Base-by-base conservation (phyloP, 1,284 basidiomycete genomes). In the Anthracocystis setariae region DNA sequence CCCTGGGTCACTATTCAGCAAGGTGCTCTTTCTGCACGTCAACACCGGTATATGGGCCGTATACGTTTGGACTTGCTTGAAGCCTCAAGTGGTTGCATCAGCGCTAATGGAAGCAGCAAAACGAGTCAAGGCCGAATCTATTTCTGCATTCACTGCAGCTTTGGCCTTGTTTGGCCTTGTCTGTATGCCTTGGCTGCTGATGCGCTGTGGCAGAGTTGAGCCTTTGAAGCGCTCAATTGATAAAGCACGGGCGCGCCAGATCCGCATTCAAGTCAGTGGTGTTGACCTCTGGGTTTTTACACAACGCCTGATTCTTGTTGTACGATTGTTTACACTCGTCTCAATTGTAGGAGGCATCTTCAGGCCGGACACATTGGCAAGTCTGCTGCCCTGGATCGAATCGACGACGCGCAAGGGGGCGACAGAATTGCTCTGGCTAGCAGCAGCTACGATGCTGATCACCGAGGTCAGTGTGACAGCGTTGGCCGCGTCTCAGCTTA, bases 161-260 rank as follows among this genome's bases (percentile, higher is more conserved):
- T 5, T 43, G 0, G 33, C 4, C 7, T 8, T 33, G 2, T 4
- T 51, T 4, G 5, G 23, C 7, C 5, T 56, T 8, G 9, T 52
- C 3, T n/a, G 45, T 9, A 17, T 56, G 17, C 43, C 53, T n/a
- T n/a, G n/a, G 27, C 18, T 66, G 29, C 27, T 60, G 8, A 10
- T 25, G 1, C 20, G 27, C 9, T 47, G 46, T 21, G 27, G n/a
- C 21, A 49, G 20, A 5, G 37, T 60, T 20, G 48, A 66, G 9
- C 57, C 57, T 5, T 45, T 66, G 25, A 43, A 56, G 45, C 63
- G 52, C 17, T 59, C 52, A 10, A 33, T 56, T 33, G 52, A 56
- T 5, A 50, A 25, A 7, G 63, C 57, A 17, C 23, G 48, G 35
- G 45, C 48, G 13, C 57, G 63, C 12, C 52, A 52, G 23, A 27